A percentile compares a stretch with the other conserved stretches of the same genome.
Evolutionary conservation across 2,329 filamentous ascomycete genomes (phyloP).

Genomic region (Colletotrichum neosansevieriae): DNA sequence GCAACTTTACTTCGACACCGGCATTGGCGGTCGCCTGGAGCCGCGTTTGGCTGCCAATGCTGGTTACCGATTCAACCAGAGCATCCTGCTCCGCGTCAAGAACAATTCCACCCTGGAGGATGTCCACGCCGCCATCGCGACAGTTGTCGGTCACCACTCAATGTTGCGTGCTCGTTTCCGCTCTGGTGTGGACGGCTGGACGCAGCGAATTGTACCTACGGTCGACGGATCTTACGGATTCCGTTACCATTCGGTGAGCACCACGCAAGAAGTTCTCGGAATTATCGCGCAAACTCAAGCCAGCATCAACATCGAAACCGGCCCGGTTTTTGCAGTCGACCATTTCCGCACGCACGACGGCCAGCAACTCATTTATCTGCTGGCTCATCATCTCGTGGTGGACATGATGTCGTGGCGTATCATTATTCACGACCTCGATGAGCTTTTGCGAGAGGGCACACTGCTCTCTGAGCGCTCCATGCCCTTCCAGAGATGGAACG

Average conservation of each 20-base stretch:
- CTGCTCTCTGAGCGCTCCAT: constrained; percentile 58
- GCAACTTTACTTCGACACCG: constrained; percentile 63
- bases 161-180: constrained; percentile 64
- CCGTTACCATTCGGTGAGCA: constrained; percentile 54
- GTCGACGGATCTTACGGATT: constrained; percentile 58
- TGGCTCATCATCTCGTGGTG: constrained; percentile 64
- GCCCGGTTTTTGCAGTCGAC: constrained; percentile 63
- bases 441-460: constrained; percentile 58
- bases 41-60: constrained; percentile 48
- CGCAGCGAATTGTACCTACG: constrained; percentile 57
- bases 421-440: constrained; percentile 63
- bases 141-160: constrained; percentile 62
- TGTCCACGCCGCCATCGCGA: constrained; percentile 61
- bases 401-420: constrained; percentile 65
- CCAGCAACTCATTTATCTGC: constrained; percentile 61
- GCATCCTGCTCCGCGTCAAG: constrained; percentile 60
- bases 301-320: constrained; percentile 61
- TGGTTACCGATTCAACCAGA: constrained; percentile 63
- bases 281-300: constrained; percentile 57
- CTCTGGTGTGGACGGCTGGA: constrained; percentile 55
- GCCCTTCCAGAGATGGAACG: constrained; percentile 63
- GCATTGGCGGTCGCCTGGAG: constrained; percentile 53
- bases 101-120: constrained; percentile 56
- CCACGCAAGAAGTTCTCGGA: constrained; percentile 55
- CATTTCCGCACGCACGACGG: constrained; percentile 60